Conservation (phyloP, 495 filamentous ascomycete species). For the Peziza echinospora region DNA sequence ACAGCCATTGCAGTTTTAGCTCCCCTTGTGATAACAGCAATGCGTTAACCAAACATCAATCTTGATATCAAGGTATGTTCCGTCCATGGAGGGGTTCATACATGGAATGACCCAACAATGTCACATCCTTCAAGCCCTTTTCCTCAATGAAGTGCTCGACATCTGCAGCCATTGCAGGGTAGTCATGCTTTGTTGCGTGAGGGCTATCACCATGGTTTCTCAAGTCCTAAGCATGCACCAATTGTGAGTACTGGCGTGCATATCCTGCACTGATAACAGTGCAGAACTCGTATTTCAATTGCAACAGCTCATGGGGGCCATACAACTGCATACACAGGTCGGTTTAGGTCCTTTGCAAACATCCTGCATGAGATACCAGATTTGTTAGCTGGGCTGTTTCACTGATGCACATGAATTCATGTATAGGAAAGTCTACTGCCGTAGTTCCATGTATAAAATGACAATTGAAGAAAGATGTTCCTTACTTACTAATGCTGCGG, state of each 20-base stretch:
- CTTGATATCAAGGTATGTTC: neutral
- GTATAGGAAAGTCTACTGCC: neutral
- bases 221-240: too few relatives aligned
- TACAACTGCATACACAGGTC: slow-evolving; percentile 39
- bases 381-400: slow-evolving; percentile 11
- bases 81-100: slow-evolving; percentile 21
- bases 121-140: slow-evolving; percentile 44
- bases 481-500: slow-evolving; percentile 87
- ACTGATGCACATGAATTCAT: too few relatives aligned
- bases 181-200: slow-evolving; percentile 58
- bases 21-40: slow-evolving; percentile 34
- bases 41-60: neutral
- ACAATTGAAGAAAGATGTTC: too few relatives aligned
- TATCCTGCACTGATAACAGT: slow-evolving; percentile 1
- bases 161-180: slow-evolving; percentile 68
- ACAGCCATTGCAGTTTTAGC: slow-evolving; percentile 88
- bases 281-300: too few relatives aligned
- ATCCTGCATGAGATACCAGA: too few relatives aligned
- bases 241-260: neutral
- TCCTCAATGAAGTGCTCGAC: slow-evolving; percentile 58
- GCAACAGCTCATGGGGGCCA: slow-evolving; percentile 2
- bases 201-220: slow-evolving; percentile 87
- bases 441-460: neutral
- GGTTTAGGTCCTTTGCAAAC: slow-evolving; percentile 58
- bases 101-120: slow-evolving; percentile 92